A percentile compares a stretch with the other conserved stretches of the same genome.
Conservation (phyloP, 2,329 filamentous ascomycete genomes). For the Penicillium sp. region DNA sequence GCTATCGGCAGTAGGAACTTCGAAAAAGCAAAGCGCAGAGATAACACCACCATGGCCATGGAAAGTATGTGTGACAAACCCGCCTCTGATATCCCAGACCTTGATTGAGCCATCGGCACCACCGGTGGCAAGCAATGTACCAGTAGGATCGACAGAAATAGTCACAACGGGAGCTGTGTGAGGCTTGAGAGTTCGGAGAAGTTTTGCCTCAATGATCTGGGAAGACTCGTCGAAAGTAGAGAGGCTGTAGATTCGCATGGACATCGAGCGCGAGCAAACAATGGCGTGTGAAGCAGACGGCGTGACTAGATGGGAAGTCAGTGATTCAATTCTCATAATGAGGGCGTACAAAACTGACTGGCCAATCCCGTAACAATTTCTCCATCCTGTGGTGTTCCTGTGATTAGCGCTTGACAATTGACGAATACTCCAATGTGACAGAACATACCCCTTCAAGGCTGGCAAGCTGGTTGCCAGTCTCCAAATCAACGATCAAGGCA, state of each 20-base stretch:
- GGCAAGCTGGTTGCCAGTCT: constrained; percentile 77
- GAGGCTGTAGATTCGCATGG: constrained; percentile 87
- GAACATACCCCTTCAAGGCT: constrained; percentile 77
- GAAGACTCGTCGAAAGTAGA: constrained; percentile 57
- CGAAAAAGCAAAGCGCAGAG: constrained; percentile 89
- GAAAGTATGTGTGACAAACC: constrained; percentile 93
- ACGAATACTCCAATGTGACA: constrained; percentile 14
- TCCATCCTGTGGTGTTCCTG: constrained; percentile 60
- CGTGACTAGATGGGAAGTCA: constrained; percentile 60
- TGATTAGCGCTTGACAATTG: constrained; percentile 16
- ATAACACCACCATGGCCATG: constrained; percentile 88
- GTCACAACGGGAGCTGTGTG: constrained; percentile 88
- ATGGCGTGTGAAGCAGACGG: constrained; percentile 85
- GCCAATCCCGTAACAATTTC: constrained; percentile 48
- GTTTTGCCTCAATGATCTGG: constrained; percentile 61
- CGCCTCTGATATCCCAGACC: constrained; percentile 89
- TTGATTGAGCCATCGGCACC: constrained; percentile 92
- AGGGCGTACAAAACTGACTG: constrained; percentile 31
- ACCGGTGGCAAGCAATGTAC: constrained; percentile 87
- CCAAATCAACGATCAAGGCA: constrained; percentile 79
- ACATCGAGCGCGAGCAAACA: constrained; percentile 89
- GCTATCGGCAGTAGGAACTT: constrained; percentile 55
- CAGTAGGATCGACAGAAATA: constrained; percentile 78
- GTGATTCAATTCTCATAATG: background rate
- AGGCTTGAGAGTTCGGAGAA: constrained; percentile 80